These are phyloP conservation scores for Melanopsichium pennsylvanicum DNA, from an alignment of 1,284 basidiomycete species.

Conservation along the genomic window DNA sequence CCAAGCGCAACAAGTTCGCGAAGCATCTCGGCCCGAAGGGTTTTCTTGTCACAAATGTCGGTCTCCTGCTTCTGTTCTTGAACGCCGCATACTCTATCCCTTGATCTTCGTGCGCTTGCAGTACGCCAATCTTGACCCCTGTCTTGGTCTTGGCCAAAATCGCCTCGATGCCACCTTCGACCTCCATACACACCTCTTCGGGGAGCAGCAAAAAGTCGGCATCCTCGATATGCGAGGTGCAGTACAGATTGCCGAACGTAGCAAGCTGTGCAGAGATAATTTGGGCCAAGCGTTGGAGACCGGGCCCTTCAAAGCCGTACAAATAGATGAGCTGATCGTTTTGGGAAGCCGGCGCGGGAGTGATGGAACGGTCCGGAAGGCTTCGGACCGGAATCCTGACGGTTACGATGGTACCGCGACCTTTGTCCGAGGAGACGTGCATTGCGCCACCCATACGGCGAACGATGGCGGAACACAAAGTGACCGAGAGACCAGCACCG, in stretches of 20 bases:
- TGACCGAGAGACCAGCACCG: constrained; percentile 42
- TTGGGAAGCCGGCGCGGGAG: constrained; percentile 14
- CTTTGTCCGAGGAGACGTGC: constrained; percentile 47
- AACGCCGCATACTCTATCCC: constrained; percentile 37
- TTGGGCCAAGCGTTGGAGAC: constrained; percentile 43
- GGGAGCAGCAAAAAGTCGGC: constrained; percentile 46
- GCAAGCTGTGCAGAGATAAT: constrained; percentile 50
- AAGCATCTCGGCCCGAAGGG: constrained; percentile 50
- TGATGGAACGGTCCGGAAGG: constrained; percentile 18
- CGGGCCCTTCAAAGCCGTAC: constrained; percentile 44
- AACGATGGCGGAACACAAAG: constrained; percentile 38
- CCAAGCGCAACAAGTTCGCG: constrained; percentile 31
- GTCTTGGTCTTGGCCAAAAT: constrained; percentile 40
- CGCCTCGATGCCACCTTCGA: constrained; percentile 31
- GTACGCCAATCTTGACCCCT: constrained; percentile 48
- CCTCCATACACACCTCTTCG: constrained; percentile 40
- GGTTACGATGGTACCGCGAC: constrained; percentile 46
- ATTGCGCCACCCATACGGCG: constrained; percentile 46
- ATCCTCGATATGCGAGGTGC: constrained; percentile 42
- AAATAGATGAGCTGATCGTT: constrained; percentile 47
- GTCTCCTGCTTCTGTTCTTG: constrained; percentile 35
- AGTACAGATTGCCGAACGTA: constrained; percentile 50
- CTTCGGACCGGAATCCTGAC: constrained; percentile 40
- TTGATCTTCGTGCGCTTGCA: constrained; percentile 49
- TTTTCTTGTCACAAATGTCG: constrained; percentile 49